Percentiles rank a stretch among this genome's conserved stretches.
Evolutionary conservation across 2,329 filamentous ascomycete genomes (phyloP).

Genomic region (Epicoccum sorghinum): DNA sequence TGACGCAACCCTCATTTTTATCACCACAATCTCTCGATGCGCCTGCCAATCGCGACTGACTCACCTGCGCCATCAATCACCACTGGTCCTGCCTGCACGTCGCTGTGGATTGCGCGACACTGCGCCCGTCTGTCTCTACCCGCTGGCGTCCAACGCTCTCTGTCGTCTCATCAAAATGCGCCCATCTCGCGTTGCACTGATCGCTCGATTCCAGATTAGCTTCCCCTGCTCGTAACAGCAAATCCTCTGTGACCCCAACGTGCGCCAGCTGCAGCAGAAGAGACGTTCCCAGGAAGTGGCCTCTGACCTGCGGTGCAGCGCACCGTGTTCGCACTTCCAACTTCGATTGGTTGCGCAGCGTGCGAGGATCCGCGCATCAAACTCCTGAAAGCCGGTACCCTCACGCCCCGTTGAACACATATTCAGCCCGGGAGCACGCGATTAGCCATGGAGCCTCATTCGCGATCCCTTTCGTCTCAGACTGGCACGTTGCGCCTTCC

Average conservation of each 20-base stretch:
- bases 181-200: slow-evolving; percentile 19
- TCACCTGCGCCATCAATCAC: neutral
- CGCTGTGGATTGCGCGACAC: neutral
- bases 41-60: slow-evolving; percentile 8
- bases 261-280: slow-evolving; percentile 33
- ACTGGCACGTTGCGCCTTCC: slow-evolving; percentile 45
- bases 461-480: slow-evolving; percentile 35
- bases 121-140: slow-evolving; percentile 5
- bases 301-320: slow-evolving; percentile 36
- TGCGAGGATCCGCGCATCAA: slow-evolving; percentile 22
- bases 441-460: slow-evolving; percentile 45
- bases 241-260: slow-evolving; percentile 35
- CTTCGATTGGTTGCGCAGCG: slow-evolving; percentile 40
- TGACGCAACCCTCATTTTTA: slow-evolving; percentile 17
- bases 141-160: slow-evolving; percentile 3
- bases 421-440: slow-evolving; percentile 42
- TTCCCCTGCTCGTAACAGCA: slow-evolving; percentile 27
- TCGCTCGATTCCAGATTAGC: slow-evolving; percentile 25
- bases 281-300: slow-evolving; percentile 37
- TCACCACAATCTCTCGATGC: slow-evolving; percentile 1
- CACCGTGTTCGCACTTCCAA: slow-evolving; percentile 35
- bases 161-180: slow-evolving; percentile 30
- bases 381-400: slow-evolving; percentile 30
- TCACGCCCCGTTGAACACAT: slow-evolving; percentile 42
- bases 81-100: neutral